These are phyloP conservation scores for Strobilomyces dryophilus DNA, from an alignment of 768 basidiomycete species.

Conservation along the genomic window DNA sequence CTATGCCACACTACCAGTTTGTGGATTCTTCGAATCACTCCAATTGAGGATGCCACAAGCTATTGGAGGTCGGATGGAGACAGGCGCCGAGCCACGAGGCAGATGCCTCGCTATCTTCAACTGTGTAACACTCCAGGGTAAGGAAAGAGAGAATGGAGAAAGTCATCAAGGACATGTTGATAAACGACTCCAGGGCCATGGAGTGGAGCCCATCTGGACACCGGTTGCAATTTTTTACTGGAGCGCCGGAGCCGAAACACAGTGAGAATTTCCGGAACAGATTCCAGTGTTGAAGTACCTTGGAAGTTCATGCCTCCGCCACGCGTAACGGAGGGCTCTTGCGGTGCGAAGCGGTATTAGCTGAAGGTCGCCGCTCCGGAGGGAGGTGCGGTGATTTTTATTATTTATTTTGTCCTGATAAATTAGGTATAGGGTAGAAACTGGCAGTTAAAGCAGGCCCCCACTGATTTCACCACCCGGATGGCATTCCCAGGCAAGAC, in stretches of 20 bases:
- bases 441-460: not conserved
- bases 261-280: not conserved
- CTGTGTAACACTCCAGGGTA: not conserved
- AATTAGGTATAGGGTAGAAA: not conserved
- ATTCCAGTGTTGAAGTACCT: not conserved
- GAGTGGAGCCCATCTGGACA: not conserved
- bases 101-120: not conserved
- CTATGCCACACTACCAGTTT: not conserved
- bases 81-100: not conserved
- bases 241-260: too few species aligned
- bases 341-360: too few species aligned
- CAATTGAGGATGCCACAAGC: not conserved
- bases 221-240: too few species aligned
- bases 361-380: too few species aligned
- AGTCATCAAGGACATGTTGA: not conserved
- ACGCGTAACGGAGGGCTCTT: too few species aligned
- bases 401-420: not conserved
- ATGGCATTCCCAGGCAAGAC: too few species aligned
- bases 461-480: not conserved
- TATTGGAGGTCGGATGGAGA: slow-evolving; percentile 2
- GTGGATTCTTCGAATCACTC: not conserved
- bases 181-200: not conserved
- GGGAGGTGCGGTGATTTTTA: too few species aligned
- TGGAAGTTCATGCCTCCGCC: too few species aligned
- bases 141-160: not conserved